Base-by-base conservation (phyloP, 306 rosid genomes). In the Fagus crenata region DNA sequence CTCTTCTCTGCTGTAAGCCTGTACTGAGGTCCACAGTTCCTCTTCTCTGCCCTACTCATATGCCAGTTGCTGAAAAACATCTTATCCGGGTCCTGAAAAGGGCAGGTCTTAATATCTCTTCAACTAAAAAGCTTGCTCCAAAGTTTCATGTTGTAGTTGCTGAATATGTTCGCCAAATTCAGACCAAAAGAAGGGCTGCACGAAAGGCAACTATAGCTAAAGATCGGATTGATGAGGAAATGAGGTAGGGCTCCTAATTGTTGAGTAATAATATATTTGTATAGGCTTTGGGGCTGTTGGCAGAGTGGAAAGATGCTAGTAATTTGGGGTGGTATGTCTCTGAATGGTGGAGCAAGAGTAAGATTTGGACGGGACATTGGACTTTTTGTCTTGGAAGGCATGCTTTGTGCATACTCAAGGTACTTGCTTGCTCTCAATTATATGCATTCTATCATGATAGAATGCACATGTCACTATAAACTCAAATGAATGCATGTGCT, bases 1-100 rank as follows among this genome's bases (percentile, higher is more conserved):
- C 87, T 63, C 80, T 77, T 37, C 76, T 43, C 35, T 87, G 89
- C 69, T 77, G 81, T 59, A 87, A 85, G 84, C 87, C 90, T 35
- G 83, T 82, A 69, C 68, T 87, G 84, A 85, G 80, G 41, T 85
- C 85, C 46, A 41, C 70, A 55, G 84, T 87, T 80, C 90, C 90
- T 59, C 74, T 70, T 58, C 74, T 72, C 67, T 87, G 90, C 72
- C 49, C 82, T 33, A 22, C 32, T 63, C 90, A 87, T 75, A 78
- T 77, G 58, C 85, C 76, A 75, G 60, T 75, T 39, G 81, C 87
- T 35, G 89, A 87, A 80, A 87, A 74, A 76, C 83, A 83, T 77
- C 69, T 87, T 67, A 67, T 80, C 77, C 85, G 85, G 33, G 88
- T 85, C 64, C n/a, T 87, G 51, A 87, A 63, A 82, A 85, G 77